A percentile compares a stretch with the other conserved stretches of the same genome.
Conservation (phyloP, 2,329 filamentous ascomycete genomes). For the Cordyceps cateniannulata region DNA sequence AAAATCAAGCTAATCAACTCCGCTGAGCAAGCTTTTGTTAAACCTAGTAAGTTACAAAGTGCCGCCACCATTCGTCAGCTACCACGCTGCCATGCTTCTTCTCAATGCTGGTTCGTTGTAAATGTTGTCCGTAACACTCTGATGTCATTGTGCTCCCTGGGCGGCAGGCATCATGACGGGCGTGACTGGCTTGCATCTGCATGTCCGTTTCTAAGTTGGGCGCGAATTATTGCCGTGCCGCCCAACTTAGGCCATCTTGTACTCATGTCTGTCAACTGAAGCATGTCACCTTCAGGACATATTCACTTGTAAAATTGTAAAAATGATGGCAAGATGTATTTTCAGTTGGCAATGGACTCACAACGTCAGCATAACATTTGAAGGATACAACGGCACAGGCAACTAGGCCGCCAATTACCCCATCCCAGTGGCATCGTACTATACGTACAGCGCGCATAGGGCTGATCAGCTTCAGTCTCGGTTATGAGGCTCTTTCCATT, state of each 20-base stretch:
- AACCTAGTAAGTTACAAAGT: background rate
- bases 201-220: background rate
- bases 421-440: no score
- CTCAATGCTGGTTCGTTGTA: background rate
- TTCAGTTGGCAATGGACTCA: no score
- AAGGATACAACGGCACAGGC: no score
- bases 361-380: no score
- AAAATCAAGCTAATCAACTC: conserved; percentile 6
- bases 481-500: background rate
- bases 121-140: background rate
- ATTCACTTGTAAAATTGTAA: no score
- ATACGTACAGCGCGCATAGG: background rate
- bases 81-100: background rate
- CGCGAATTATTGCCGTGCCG: background rate
- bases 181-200: background rate
- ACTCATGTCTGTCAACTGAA: no score
- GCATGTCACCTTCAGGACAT: no score
- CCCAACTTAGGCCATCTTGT: no score
- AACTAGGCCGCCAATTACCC: no score
- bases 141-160: conserved; percentile 4
- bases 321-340: no score
- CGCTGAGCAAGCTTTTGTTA: background rate
- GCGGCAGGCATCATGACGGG: background rate
- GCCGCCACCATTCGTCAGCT: conserved; percentile 6
- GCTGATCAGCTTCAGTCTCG: background rate